Conservation (phyloP, 768 basidiomycete genomes). For the Mycena capillaripes region DNA sequence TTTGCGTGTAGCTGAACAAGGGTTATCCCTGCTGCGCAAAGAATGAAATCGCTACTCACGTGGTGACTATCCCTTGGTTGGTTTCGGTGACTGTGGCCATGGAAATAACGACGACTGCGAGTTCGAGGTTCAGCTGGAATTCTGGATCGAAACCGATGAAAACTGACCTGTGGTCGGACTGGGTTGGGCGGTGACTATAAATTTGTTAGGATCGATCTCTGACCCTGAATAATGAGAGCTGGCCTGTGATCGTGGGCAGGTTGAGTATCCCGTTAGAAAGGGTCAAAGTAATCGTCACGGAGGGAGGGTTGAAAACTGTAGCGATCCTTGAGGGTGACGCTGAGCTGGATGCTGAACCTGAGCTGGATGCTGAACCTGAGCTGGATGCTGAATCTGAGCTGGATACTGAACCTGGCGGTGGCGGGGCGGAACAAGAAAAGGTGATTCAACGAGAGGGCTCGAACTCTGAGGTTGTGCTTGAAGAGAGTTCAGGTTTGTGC, state of each 20-base stretch:
- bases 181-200: slow-evolving; percentile 36
- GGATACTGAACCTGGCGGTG: background rate
- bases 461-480: slow-evolving; percentile 48
- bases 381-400: background rate
- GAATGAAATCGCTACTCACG: slow-evolving; percentile 32
- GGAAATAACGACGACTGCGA: slow-evolving; percentile 38
- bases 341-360: slow-evolving; percentile 1
- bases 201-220: background rate
- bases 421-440: slow-evolving; percentile 31
- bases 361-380: background rate
- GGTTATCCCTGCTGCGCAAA: background rate
- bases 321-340: slow-evolving; percentile 9
- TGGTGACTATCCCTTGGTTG: slow-evolving; percentile 38
- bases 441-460: slow-evolving; percentile 43
- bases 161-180: slow-evolving; percentile 33
- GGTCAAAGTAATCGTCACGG: slow-evolving; percentile 27
- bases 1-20: slow-evolving; percentile 28
- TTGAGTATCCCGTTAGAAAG: slow-evolving; percentile 15
- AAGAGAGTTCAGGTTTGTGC: slow-evolving; percentile 35
- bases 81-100: slow-evolving; percentile 38
- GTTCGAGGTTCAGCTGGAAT: background rate
- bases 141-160: background rate
- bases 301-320: slow-evolving; percentile 3
- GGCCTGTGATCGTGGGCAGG: slow-evolving; percentile 32
- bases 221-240: background rate